Evolutionary conservation across 2,329 filamentous ascomycete genomes (phyloP).

Genomic region (Verticillium albo-atrum): DNA sequence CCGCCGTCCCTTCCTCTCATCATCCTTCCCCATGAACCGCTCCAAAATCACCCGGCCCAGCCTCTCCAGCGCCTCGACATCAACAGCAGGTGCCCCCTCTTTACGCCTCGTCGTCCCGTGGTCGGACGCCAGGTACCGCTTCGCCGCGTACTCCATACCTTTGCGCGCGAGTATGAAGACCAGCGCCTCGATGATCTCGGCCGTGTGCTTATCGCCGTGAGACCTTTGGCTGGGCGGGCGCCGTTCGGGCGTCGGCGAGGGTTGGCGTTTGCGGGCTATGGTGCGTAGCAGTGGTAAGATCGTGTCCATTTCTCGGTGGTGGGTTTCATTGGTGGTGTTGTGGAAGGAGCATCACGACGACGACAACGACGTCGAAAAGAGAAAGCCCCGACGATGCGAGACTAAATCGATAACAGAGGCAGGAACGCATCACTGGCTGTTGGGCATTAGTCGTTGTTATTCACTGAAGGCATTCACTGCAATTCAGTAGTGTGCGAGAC

Average conservation of each 20-base stretch:
- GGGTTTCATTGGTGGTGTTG: not conserved
- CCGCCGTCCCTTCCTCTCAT: not conserved
- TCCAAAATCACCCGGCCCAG: slow-evolving; percentile 6
- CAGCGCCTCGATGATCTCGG: not conserved
- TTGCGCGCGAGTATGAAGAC: not conserved
- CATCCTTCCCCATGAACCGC: slow-evolving; percentile 3
- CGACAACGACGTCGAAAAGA: not conserved
- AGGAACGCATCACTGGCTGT: not conserved
- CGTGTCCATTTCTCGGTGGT: not conserved
- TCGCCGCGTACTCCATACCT: not conserved
- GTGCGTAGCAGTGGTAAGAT: not conserved
- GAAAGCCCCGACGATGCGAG: not conserved
- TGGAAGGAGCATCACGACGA: not conserved
- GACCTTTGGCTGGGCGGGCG: not conserved
- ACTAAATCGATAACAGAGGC: not conserved
- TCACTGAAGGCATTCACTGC: not conserved
- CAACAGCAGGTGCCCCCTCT: slow-evolving; percentile 6
- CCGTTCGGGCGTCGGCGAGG: not conserved
- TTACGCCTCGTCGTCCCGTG: not conserved
- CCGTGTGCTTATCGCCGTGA: not conserved
- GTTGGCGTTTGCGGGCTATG: not conserved
- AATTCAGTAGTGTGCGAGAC: not conserved
- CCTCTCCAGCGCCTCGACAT: slow-evolving; percentile 7
- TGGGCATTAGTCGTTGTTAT: not conserved
- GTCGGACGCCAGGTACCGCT: not conserved